phyloP scores from a whole-genome alignment of 1,284 basidiomycete species.

The Erythrobasidium hasegawianum region DNA sequence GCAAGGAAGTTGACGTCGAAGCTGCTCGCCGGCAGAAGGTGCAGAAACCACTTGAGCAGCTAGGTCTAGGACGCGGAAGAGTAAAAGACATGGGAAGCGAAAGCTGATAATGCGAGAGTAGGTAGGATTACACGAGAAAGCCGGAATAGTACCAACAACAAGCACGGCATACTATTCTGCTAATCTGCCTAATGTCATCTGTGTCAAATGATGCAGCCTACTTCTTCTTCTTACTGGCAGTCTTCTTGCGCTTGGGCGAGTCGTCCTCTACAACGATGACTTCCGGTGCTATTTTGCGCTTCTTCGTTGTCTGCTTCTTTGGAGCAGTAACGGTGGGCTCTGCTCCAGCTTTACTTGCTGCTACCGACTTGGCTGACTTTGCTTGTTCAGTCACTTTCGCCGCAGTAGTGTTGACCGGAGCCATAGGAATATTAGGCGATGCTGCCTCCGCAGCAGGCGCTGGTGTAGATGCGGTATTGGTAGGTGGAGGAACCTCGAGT shows the following conservation, averaged over 20 bases:
- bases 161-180: too few relatives aligned
- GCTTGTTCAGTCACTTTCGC: background rate
- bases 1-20: background rate
- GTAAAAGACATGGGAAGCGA: too few relatives aligned
- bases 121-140: too few relatives aligned
- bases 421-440: background rate
- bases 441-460: background rate
- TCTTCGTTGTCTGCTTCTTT: background rate
- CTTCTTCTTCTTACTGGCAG: constrained; percentile 51
- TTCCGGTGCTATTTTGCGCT: background rate
- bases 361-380: background rate
- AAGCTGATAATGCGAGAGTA: too few relatives aligned
- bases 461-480: background rate
- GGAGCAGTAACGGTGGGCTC: background rate
- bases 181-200: too few relatives aligned
- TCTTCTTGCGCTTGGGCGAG: background rate
- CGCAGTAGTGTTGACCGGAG: background rate
- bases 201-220: too few relatives aligned
- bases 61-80: too few relatives aligned
- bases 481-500: background rate
- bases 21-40: background rate
- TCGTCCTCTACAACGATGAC: constrained; percentile 1
- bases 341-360: background rate
- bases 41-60: too few relatives aligned
- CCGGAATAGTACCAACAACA: too few relatives aligned